Evolutionary conservation across 768 basidiomycete genomes (phyloP).

Genomic region (Psilocybe cyanescens): DNA sequence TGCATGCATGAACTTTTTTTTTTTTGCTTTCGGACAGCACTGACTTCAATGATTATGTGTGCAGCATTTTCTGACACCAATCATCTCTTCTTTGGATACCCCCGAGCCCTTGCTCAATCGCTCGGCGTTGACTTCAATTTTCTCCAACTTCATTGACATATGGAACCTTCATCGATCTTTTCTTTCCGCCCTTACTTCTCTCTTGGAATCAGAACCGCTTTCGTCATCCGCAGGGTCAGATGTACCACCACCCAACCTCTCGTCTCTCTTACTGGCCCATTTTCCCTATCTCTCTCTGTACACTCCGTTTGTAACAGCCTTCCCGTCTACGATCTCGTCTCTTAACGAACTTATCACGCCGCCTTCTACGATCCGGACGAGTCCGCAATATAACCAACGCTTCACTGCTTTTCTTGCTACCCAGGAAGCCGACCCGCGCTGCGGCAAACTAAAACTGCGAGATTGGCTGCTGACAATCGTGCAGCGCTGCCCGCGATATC

Average conservation of each 20-base stretch:
- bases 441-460: slow-evolving; percentile 74
- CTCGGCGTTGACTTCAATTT: slow-evolving; percentile 69
- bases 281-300: slow-evolving; percentile 90
- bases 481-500: slow-evolving; percentile 86
- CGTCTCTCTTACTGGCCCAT: slow-evolving; percentile 66
- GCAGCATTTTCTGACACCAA: slow-evolving; percentile 83
- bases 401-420: slow-evolving; percentile 67
- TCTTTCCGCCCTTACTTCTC: slow-evolving; percentile 58
- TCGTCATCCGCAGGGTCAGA: slow-evolving; percentile 2
- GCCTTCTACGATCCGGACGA: slow-evolving; percentile 38
- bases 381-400: slow-evolving; percentile 46
- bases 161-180: slow-evolving; percentile 87
- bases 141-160: slow-evolving; percentile 90
- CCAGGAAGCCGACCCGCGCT: slow-evolving; percentile 71
- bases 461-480: slow-evolving; percentile 90
- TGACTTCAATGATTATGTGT: neutral
- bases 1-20: neutral
- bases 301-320: slow-evolving; percentile 82
- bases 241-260: slow-evolving; percentile 32
- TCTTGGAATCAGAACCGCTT: slow-evolving; percentile 32
- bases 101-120: slow-evolving; percentile 71
- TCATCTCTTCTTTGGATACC: slow-evolving; percentile 75
- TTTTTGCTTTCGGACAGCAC: neutral
- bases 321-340: slow-evolving; percentile 65
- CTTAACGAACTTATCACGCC: slow-evolving; percentile 57